phyloP scores from a whole-genome alignment of 2,329 filamentous ascomycete genomes.

The Cryphonectria parasitica region DNA sequence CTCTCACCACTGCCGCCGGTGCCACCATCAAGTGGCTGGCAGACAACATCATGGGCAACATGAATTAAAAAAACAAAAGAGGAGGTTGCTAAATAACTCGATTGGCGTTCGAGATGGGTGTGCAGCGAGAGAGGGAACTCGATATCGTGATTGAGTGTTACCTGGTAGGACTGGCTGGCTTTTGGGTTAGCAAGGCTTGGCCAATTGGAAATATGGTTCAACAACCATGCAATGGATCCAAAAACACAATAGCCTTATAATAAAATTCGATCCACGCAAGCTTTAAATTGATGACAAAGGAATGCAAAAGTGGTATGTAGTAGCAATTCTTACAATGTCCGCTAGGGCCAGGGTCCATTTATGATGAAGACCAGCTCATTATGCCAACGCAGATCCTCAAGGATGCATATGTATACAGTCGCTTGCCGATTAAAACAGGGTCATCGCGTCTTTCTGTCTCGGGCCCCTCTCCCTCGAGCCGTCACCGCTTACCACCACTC shows the following conservation, averaged over 20 bases:
- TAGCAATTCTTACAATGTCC: not conserved
- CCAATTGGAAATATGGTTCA: not conserved
- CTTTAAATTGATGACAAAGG: not conserved
- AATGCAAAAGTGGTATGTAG: not conserved
- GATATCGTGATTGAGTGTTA: not conserved
- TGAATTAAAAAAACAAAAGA: not conserved
- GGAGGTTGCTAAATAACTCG: not conserved
- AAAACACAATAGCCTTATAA: not conserved
- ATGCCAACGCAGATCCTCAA: not conserved
- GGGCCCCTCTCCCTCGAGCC: not conserved
- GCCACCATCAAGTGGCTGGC: not conserved
- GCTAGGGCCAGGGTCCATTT: not conserved
- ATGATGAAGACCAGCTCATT: not conserved
- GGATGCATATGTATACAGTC: conserved; percentile 6
- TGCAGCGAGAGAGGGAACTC: not conserved
- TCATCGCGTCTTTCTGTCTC: not conserved
- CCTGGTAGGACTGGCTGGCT: not conserved
- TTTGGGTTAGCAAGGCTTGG: not conserved
- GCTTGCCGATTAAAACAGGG: not conserved
- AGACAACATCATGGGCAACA: not conserved
- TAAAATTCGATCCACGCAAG: not conserved
- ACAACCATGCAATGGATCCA: not conserved
- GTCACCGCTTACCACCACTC: conserved; percentile 50
- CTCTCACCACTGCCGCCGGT: not conserved
- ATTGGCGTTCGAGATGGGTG: not conserved